Percentiles rank a stretch among this genome's conserved stretches.
These are phyloP conservation scores for Golubevia pallescens DNA, from an alignment of 1,284 basidiomycete species.

Conservation along the genomic window DNA sequence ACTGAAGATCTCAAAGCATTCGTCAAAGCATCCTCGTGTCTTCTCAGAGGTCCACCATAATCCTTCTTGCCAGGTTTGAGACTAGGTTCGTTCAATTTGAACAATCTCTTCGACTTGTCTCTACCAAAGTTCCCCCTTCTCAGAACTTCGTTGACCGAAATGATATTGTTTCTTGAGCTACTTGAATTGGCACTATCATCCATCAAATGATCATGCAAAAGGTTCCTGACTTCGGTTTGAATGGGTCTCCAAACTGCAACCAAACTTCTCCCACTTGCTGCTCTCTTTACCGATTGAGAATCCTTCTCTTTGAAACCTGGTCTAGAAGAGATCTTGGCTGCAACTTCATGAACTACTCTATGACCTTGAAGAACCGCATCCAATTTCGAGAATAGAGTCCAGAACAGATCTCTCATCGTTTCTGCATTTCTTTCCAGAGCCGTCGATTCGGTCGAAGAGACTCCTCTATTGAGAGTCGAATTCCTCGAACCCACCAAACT, in stretches of 20 bases:
- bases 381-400: conserved; percentile 96
- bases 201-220: conserved; percentile 89
- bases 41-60: conserved; percentile 68
- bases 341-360: conserved; percentile 86
- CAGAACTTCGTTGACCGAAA: conserved; percentile 91
- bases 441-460: conserved; percentile 35
- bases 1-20: conserved; percentile 85
- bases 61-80: conserved; percentile 73
- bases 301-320: conserved; percentile 34
- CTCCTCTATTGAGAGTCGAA: conserved; percentile 24
- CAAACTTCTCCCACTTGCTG: conserved; percentile 61
- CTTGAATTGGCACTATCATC: conserved; percentile 82
- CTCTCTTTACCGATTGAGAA: background rate
- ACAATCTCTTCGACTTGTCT: conserved; percentile 72
- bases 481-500: conserved; percentile 1
- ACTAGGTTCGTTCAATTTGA: conserved; percentile 89
- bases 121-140: background rate
- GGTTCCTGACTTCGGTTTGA: conserved; percentile 78
- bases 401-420: conserved; percentile 80
- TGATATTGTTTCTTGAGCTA: conserved; percentile 81
- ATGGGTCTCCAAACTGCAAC: conserved; percentile 90
- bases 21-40: conserved; percentile 84
- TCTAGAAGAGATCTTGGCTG: conserved; percentile 33
- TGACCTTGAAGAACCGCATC: conserved; percentile 94
- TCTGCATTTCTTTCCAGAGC: conserved; percentile 51